These are phyloP conservation scores for Psilocybe subaeruginosa DNA, from an alignment of 768 basidiomycete genomes.

Conservation along the genomic window DNA sequence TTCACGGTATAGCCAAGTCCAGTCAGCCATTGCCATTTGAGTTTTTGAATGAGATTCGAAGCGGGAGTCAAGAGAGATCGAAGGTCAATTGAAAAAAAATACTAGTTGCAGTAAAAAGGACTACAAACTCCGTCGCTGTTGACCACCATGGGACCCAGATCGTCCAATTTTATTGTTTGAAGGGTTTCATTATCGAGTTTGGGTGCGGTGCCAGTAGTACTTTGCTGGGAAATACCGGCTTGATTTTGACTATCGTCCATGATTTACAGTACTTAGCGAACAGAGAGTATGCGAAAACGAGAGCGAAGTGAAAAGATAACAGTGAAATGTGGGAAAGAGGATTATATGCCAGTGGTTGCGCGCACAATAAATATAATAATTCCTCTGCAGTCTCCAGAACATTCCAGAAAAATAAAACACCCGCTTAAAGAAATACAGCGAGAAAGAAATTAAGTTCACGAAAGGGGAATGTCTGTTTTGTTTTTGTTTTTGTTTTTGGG, in stretches of 20 bases:
- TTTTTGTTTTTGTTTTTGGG: not conserved
- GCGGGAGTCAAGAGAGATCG: not conserved
- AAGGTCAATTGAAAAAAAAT: not conserved
- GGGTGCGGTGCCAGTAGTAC: too few relatives aligned
- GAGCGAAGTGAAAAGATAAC: not conserved
- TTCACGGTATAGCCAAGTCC: too few relatives aligned
- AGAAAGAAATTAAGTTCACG: not conserved
- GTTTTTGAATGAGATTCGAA: not conserved
- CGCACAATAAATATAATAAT: not conserved
- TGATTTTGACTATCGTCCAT: conserved; percentile 9
- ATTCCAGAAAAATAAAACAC: conserved; percentile 3
- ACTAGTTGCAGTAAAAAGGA: not conserved
- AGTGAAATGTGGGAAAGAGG: not conserved
- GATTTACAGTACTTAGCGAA: not conserved
- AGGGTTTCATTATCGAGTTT: conserved; percentile 1
- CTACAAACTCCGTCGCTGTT: conserved; percentile 64
- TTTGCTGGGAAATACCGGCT: not conserved
- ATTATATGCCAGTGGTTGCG: not conserved
- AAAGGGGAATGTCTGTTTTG: too few relatives aligned
- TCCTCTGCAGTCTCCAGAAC: not conserved
- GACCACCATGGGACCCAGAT: conserved; percentile 68
- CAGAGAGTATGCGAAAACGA: not conserved
- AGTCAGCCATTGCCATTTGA: too few relatives aligned
- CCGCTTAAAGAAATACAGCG: not conserved
- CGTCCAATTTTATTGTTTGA: conserved; percentile 51